Percentiles rank a stretch among this genome's conserved stretches.
Evolutionary conservation across 805 yeast species (phyloP).

Genomic region (Metschnikowia santaceciliae): DNA sequence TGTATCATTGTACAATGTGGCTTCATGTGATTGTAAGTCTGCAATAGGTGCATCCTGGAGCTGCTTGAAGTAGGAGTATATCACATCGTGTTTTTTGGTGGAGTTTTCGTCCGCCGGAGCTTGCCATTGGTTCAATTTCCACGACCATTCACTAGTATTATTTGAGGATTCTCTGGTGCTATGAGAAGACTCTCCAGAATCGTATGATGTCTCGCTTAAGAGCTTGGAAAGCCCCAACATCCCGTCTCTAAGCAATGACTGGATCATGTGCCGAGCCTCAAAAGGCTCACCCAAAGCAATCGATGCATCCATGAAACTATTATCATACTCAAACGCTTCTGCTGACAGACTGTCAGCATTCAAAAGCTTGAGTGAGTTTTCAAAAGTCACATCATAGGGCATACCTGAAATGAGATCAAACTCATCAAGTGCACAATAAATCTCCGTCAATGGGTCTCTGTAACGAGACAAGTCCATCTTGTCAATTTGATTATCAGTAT

Average conservation of each 20-base stretch:
- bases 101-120: constrained; percentile 46
- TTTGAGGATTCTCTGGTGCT: constrained; percentile 22
- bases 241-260: constrained; percentile 48
- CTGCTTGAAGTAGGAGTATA: constrained; percentile 51
- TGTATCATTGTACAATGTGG: background rate
- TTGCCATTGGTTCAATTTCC: constrained; percentile 81
- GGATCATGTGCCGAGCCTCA: constrained; percentile 20
- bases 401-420: constrained; percentile 63
- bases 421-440: constrained; percentile 57
- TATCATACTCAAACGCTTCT: constrained; percentile 48
- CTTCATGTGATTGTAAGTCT: background rate
- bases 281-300: constrained; percentile 11
- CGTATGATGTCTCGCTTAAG: constrained; percentile 24
- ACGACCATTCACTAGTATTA: constrained; percentile 49
- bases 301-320: constrained; percentile 53
- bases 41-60: constrained; percentile 35
- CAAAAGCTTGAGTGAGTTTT: constrained; percentile 45
- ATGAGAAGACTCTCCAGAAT: constrained; percentile 24
- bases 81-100: constrained; percentile 38
- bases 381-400: constrained; percentile 53
- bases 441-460: constrained; percentile 13
- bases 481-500: constrained; percentile 3
- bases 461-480: background rate
- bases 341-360: constrained; percentile 25
- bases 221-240: constrained; percentile 53